phyloP scores from a whole-genome alignment of 2,329 filamentous ascomycete genomes.

The Fusarium concolor region DNA sequence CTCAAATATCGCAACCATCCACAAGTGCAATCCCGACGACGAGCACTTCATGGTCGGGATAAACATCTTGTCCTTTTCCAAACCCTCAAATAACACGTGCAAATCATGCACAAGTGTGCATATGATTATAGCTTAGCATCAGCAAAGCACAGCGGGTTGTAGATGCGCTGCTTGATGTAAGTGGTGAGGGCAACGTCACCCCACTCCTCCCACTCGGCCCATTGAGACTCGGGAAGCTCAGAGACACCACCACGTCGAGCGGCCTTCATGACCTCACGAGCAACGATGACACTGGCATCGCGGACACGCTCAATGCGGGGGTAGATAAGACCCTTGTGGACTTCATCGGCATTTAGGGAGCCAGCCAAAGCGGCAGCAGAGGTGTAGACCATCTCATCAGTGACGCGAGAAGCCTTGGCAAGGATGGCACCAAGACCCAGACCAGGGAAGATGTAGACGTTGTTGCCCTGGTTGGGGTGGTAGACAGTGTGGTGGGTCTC shows the following conservation, averaged over 20 bases:
- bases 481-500: constrained; percentile 71
- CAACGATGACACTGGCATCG: constrained; percentile 87
- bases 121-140: constrained; percentile 51
- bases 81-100: constrained; percentile 4
- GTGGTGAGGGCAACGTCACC: constrained; percentile 70
- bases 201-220: constrained; percentile 80
- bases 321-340: constrained; percentile 87
- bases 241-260: constrained; percentile 86
- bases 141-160: constrained; percentile 65
- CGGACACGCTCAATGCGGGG: constrained; percentile 91
- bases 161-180: constrained; percentile 70
- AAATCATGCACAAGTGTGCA: constrained; percentile 36
- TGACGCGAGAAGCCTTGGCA: constrained; percentile 86
- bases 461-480: constrained; percentile 86
- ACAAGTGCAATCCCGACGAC: constrained; percentile 38
- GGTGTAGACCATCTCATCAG: constrained; percentile 96
- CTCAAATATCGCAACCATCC: constrained; percentile 27
- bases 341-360: constrained; percentile 83
- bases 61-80: constrained; percentile 2
- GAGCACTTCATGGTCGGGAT: constrained; percentile 38
- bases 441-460: constrained; percentile 94
- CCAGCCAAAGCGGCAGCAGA: constrained; percentile 85
- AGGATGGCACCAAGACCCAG: constrained; percentile 94
- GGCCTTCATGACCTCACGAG: constrained; percentile 92
- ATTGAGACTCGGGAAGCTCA: constrained; percentile 73